phyloP scores from a whole-genome alignment of 2,329 filamentous ascomycete species.

The Cephalotrichum gorgonifer region DNA sequence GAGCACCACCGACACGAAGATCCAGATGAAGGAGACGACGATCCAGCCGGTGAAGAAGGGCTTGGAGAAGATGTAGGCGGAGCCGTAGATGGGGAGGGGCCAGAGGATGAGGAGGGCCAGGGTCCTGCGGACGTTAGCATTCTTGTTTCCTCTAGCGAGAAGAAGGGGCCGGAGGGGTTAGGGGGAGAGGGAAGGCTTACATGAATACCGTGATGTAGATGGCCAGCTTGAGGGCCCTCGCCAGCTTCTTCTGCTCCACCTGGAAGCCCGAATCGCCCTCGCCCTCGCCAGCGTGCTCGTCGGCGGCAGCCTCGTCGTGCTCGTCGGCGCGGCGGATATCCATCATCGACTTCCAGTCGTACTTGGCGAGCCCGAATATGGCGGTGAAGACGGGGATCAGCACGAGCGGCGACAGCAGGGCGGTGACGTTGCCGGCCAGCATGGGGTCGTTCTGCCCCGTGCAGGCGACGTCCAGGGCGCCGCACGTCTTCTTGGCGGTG shows the following conservation, averaged over 20 bases:
- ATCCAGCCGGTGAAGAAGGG: slow-evolving; percentile 79
- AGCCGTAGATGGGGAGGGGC: slow-evolving; percentile 88
- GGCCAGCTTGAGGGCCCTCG: slow-evolving; percentile 40
- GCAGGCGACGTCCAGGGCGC: slow-evolving; percentile 57
- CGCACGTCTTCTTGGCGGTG: slow-evolving; percentile 59
- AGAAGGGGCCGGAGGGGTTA: slow-evolving; percentile 24
- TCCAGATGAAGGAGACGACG: slow-evolving; percentile 66
- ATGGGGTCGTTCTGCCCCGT: slow-evolving; percentile 79
- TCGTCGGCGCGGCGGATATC: slow-evolving; percentile 72
- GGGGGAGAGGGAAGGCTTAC: slow-evolving; percentile 29
- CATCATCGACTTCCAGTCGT: slow-evolving; percentile 80
- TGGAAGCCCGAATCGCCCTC: slow-evolving; percentile 26
- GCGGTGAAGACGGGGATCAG: slow-evolving; percentile 70
- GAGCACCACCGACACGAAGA: slow-evolving; percentile 60
- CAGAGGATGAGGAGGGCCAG: slow-evolving; percentile 68
- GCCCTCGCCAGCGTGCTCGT: slow-evolving; percentile 43
- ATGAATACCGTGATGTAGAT: slow-evolving; percentile 20
- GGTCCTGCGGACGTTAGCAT: slow-evolving; percentile 26
- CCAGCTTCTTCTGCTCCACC: slow-evolving; percentile 37
- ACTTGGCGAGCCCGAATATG: slow-evolving; percentile 49
- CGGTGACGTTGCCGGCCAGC: slow-evolving; percentile 78
- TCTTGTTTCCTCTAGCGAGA: background rate
- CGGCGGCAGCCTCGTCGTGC: slow-evolving; percentile 48
- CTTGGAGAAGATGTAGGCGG: slow-evolving; percentile 71
- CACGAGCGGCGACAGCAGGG: slow-evolving; percentile 65